phyloP scores from a whole-genome alignment of 306 rosid genomes.

The Abrus pulchellus region DNA sequence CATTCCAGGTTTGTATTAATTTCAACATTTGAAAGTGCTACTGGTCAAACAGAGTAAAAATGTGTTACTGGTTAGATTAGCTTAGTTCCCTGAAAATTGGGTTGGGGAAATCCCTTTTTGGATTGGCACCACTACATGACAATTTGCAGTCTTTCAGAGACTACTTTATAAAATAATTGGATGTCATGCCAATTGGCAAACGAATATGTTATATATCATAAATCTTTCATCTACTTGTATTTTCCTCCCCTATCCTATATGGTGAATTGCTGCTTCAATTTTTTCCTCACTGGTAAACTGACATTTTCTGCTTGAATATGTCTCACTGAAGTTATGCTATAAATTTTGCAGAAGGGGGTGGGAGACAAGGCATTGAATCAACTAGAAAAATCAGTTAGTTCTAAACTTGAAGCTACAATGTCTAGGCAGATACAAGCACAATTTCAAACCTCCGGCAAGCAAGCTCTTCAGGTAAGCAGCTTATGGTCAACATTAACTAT shows the following conservation, averaged over 20 bases:
- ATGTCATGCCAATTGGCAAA: conserved; percentile 9
- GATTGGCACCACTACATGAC: conserved; percentile 19
- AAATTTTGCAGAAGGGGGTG: conserved; percentile 72
- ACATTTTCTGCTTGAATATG: conserved; percentile 29
- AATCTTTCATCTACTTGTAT: neutral
- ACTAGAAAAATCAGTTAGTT: conserved; percentile 68
- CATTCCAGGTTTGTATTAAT: conserved; percentile 69
- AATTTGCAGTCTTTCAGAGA: neutral
- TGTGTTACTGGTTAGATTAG: neutral
- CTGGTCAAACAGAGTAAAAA: conserved; percentile 34
- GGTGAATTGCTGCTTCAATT: conserved; percentile 29
- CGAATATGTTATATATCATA: neutral
- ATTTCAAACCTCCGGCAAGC: conserved; percentile 83
- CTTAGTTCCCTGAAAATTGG: neutral
- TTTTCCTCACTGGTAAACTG: conserved; percentile 22
- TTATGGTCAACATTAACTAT: conserved; percentile 26
- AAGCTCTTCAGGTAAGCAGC: conserved; percentile 71
- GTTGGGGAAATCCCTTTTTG: conserved; percentile 32
- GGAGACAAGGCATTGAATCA: conserved; percentile 75
- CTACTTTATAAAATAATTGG: conserved; percentile 14
- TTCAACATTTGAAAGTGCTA: conserved; percentile 28
- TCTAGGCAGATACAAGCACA: conserved; percentile 76
- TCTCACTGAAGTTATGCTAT: conserved; percentile 42
- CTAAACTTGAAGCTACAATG: conserved; percentile 72
- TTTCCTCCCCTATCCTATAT: neutral